Base-by-base conservation (phyloP, 2,329 filamentous ascomycete species). In the Aspergillus sojae region DNA sequence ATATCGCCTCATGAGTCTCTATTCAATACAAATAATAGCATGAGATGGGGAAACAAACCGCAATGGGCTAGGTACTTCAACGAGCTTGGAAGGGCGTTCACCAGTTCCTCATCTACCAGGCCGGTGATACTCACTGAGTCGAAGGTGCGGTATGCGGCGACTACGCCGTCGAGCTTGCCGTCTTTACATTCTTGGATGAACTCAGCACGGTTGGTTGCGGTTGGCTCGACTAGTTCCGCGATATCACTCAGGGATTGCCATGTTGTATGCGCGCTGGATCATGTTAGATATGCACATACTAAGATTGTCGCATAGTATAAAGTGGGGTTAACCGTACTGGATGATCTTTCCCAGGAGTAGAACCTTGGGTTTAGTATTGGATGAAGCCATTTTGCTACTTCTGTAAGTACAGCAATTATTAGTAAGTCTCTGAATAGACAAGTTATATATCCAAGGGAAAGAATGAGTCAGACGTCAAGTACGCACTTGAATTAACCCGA, bases 121-220 rank as follows among this genome's bases (percentile, higher is more conserved):
- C 93, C 93, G 0, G 91, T 94, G 62, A 89, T 81, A 14, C 72
- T 73, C 48, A 86, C 80, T 36, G 88, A 91, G 52, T 77, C 77
- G 70, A 93, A 92, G 16, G 91, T 94, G 60, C 92, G 87, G 78
- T 91, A 95, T 32, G 85, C 84, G 43, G 85, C 89, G 23, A 85
- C 72, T 36, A 89, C 85, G 65, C 86, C 88, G 67, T 92, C 86
- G n/a, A 93, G 82, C 36, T 82, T 81, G 23, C 91, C 91, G 23
- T 85, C 83, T 56, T 80, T 79, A 75, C 87, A 89, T 79, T 94
- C 90, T 55, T 85, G 75, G 58, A 94, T 79, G 77, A 96, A 94
- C 21, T 88, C 88, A 23, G 78, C 75, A 60, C 91, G 87, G 75
- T 83, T 87, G 23, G 80, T 87, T 11, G 91, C 82, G 64, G 81